phyloP scores from a whole-genome alignment of 2,329 filamentous ascomycete genomes.

The Penicillium occitanis region DNA sequence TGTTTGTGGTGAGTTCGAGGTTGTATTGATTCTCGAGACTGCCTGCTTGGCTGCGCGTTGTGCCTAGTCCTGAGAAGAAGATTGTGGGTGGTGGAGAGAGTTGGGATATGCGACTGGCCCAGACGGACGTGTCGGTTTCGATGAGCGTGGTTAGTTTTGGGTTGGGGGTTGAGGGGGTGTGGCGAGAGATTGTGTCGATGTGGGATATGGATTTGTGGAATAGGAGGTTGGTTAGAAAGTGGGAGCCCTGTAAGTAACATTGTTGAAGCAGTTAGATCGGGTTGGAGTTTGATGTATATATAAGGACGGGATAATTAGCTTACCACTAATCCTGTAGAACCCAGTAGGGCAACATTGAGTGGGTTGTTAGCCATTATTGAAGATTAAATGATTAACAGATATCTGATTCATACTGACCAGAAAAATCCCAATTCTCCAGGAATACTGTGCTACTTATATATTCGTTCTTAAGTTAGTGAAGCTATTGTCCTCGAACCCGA shows the following conservation, averaged over 20 bases:
- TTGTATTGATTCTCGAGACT: constrained; percentile 77
- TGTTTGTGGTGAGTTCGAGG: constrained; percentile 83
- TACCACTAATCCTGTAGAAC: constrained; percentile 53
- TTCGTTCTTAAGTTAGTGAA: not conserved
- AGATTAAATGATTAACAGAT: not conserved
- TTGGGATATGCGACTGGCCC: constrained; percentile 61
- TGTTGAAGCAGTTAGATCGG: constrained; percentile 25
- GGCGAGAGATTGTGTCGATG: constrained; percentile 49
- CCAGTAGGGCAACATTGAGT: constrained; percentile 39
- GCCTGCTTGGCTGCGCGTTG: constrained; percentile 73
- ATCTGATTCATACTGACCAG: not conserved
- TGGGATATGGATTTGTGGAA: constrained; percentile 38
- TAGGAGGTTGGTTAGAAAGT: constrained; percentile 64
- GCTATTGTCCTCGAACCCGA: not conserved
- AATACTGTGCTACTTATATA: not conserved
- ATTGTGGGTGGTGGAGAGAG: constrained; percentile 59
- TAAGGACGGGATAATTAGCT: constrained; percentile 22
- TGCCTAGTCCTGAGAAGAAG: constrained; percentile 78
- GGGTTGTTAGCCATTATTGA: constrained; percentile 41
- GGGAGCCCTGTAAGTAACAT: constrained; percentile 56
- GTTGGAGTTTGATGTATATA: not conserved
- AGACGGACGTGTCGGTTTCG: constrained; percentile 66
- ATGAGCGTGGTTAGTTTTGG: constrained; percentile 66
- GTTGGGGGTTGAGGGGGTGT: constrained; percentile 50
- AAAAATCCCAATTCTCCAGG: not conserved